These are phyloP conservation scores for Papiliotrema nemorosa DNA, from an alignment of 1,284 basidiomycete genomes.

Conservation along the genomic window DNA sequence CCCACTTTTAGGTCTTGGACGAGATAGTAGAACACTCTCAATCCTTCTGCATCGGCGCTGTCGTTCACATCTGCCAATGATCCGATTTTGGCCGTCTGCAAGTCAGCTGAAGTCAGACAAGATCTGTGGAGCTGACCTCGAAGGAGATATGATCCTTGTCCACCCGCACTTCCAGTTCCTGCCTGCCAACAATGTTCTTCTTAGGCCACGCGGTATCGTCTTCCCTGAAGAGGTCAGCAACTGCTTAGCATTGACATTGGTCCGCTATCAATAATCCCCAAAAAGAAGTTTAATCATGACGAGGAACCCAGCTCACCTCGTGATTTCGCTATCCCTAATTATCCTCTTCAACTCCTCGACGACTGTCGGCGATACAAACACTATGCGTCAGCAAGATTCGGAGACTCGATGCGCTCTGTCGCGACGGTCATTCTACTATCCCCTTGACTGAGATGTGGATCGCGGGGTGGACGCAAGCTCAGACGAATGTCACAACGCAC, in stretches of 20 bases:
- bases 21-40: constrained; percentile 98
- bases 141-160: constrained; percentile 97
- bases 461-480: too few relatives aligned
- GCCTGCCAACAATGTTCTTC: constrained; percentile 96
- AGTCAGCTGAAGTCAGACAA: neutral
- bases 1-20: constrained; percentile 93
- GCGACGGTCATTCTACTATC: too few relatives aligned
- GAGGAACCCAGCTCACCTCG: constrained; percentile 85
- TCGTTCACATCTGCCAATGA: constrained; percentile 95
- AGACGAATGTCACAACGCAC: constrained; percentile 64
- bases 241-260: too few relatives aligned
- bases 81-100: constrained; percentile 94
- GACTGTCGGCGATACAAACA: constrained; percentile 89
- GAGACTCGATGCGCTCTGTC: too few relatives aligned
- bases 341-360: constrained; percentile 92
- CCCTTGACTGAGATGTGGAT: too few relatives aligned
- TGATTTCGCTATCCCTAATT: constrained; percentile 91
- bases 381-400: constrained; percentile 52
- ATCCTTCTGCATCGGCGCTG: constrained; percentile 93
- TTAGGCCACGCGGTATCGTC: constrained; percentile 98
- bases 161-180: constrained; percentile 91
- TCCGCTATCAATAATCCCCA: too few relatives aligned
- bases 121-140: constrained; percentile 62
- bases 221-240: constrained; percentile 62
- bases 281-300: too few relatives aligned